A percentile compares a stretch with the other conserved stretches of the same genome.
Conservation (phyloP, 768 basidiomycete genomes). For the Auriculariales sp. region DNA sequence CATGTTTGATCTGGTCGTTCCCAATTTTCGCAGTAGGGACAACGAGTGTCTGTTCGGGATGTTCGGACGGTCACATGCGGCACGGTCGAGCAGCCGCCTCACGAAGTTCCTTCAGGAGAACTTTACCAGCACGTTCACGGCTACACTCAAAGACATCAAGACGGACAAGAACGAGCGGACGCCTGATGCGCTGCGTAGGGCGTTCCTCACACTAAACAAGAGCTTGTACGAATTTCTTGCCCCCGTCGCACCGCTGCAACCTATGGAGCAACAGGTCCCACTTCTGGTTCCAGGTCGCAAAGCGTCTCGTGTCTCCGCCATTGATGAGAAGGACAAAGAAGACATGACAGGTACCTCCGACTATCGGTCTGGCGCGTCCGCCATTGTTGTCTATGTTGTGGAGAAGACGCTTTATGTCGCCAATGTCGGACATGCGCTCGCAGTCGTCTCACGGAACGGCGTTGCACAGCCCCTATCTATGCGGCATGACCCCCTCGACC, state of each 20-base stretch:
- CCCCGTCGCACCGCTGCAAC: constrained; percentile 7
- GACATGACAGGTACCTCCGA: constrained; percentile 38
- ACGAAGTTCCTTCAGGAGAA: constrained; percentile 77
- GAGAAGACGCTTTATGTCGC: constrained; percentile 75
- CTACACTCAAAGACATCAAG: constrained; percentile 38
- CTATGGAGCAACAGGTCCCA: background rate
- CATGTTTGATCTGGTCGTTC: constrained; percentile 87
- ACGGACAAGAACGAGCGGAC: constrained; percentile 33
- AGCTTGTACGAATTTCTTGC: constrained; percentile 53
- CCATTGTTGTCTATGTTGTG: constrained; percentile 72
- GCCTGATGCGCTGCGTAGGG: constrained; percentile 65
- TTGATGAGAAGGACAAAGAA: constrained; percentile 4
- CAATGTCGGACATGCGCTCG: constrained; percentile 78
- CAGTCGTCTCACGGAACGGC: constrained; percentile 70
- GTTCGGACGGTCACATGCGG: constrained; percentile 68
- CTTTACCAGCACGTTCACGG: constrained; percentile 48
- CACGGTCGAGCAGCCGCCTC: constrained; percentile 45
- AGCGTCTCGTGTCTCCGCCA: constrained; percentile 21
- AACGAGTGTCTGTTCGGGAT: constrained; percentile 90
- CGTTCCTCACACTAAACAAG: constrained; percentile 81
- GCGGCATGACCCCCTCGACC: constrained; percentile 83
- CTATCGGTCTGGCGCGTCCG: constrained; percentile 61
- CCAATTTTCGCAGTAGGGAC: constrained; percentile 59
- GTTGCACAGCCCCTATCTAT: constrained; percentile 58
- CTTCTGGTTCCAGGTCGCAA: constrained; percentile 35